Percentiles rank a stretch among this genome's conserved stretches.
Evolutionary conservation across 2,329 filamentous ascomycete genomes (phyloP).

Genomic region (Escovopsis sp.): DNA sequence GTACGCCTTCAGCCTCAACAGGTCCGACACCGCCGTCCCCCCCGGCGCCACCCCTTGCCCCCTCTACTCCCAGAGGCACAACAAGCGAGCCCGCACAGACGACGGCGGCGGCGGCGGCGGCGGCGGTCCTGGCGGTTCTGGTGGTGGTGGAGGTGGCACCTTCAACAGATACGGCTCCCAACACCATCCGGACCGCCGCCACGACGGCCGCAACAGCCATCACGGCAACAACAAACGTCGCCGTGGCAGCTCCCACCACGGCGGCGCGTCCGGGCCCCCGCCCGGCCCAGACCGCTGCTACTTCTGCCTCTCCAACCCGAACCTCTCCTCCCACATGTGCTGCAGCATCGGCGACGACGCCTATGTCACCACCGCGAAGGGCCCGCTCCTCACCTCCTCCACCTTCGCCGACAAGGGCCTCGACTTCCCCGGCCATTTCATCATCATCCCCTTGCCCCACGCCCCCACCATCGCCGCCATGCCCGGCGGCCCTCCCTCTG

Average conservation of each 20-base stretch:
- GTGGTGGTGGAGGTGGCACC: no score
- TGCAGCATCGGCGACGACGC: conserved; percentile 74
- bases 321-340: conserved; percentile 73
- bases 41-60: conserved; percentile 62
- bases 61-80: conserved; percentile 32
- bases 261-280: conserved; percentile 39
- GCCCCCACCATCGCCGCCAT: conserved; percentile 59
- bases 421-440: conserved; percentile 66
- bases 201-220: conserved; percentile 25
- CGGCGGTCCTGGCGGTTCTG: no score
- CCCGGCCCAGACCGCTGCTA: conserved; percentile 71
- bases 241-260: conserved; percentile 39
- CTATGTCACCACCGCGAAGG: conserved; percentile 86
- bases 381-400: conserved; percentile 57
- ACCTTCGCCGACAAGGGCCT: conserved; percentile 53
- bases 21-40: conserved; percentile 48
- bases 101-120: conserved; percentile 16
- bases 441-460: conserved; percentile 82
- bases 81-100: conserved; percentile 39
- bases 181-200: conserved; percentile 20
- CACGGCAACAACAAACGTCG: conserved; percentile 30
- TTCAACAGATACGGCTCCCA: conserved; percentile 40
- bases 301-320: conserved; percentile 85
- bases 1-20: conserved; percentile 63
- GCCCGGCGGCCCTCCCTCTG: conserved; percentile 29